phyloP scores from a whole-genome alignment of 495 filamentous ascomycete genomes.

The Staphylotrichum tortipilum region DNA sequence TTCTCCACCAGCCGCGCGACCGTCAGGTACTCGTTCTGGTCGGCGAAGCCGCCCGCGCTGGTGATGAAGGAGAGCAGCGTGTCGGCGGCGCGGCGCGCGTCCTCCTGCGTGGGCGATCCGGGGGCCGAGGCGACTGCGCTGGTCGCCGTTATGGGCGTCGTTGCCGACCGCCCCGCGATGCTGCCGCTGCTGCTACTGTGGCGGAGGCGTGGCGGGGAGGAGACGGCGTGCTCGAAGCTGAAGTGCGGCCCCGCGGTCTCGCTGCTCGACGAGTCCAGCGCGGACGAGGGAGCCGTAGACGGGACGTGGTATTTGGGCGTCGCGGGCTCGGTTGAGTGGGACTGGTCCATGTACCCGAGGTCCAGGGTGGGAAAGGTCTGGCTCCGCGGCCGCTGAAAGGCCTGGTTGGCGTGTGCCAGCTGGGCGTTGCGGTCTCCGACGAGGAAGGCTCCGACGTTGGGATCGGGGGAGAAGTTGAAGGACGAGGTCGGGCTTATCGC shows the following conservation, averaged over 20 bases:
- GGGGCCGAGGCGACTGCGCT: slow-evolving; percentile 40
- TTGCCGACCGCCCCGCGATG: slow-evolving; percentile 37
- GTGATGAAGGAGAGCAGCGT: slow-evolving; percentile 79
- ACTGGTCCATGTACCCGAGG: slow-evolving; percentile 59
- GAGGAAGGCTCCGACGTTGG: slow-evolving; percentile 60
- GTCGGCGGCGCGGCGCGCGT: slow-evolving; percentile 78
- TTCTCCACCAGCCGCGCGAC: slow-evolving; percentile 84
- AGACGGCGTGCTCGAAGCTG: slow-evolving; percentile 45
- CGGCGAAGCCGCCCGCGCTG: slow-evolving; percentile 57
- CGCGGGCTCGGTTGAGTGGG: slow-evolving; percentile 52
- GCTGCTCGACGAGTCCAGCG: slow-evolving; percentile 63
- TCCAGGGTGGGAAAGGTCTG: slow-evolving; percentile 84
- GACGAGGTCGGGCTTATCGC: slow-evolving; percentile 81
- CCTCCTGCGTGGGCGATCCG: slow-evolving; percentile 77
- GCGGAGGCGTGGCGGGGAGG: slow-evolving; percentile 42
- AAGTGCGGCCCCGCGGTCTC: slow-evolving; percentile 44
- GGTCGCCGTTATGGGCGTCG: slow-evolving; percentile 29
- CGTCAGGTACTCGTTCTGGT: slow-evolving; percentile 74
- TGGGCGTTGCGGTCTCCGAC: slow-evolving; percentile 56
- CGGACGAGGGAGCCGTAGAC: slow-evolving; percentile 47
- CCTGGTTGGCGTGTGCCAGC: slow-evolving; percentile 38
- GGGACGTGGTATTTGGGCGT: slow-evolving; percentile 56
- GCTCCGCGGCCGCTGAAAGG: slow-evolving; percentile 71
- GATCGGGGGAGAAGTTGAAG: slow-evolving; percentile 68
- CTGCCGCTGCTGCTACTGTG: slow-evolving; percentile 48